phyloP scores from a whole-genome alignment of 2,329 filamentous ascomycete genomes.

The Decorospora gaudefroyi region DNA sequence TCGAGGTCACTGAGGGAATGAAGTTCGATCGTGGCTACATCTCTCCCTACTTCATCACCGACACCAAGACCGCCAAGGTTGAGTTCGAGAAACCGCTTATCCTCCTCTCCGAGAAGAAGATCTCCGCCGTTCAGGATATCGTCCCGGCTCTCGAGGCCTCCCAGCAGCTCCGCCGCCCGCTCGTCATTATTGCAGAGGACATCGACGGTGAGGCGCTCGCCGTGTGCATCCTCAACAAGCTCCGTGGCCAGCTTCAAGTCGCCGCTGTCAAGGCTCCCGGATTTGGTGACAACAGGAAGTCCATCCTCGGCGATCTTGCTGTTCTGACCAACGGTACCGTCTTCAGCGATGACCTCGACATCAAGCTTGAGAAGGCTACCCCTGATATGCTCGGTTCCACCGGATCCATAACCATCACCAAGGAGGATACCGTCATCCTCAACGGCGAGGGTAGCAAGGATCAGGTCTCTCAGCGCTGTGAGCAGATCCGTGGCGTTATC shows the following conservation, averaged over 20 bases:
- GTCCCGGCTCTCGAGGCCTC: constrained; percentile 97
- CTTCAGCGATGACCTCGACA: constrained; percentile 96
- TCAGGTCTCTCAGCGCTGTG: constrained; percentile 88
- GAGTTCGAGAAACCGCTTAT: constrained; percentile 99
- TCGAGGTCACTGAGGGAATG: constrained; percentile 99
- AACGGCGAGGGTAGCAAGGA: constrained; percentile 98
- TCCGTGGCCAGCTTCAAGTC: constrained; percentile 98
- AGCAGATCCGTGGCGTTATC: constrained; percentile 98
- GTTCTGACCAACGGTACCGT: constrained; percentile 96
- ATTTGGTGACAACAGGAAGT: constrained; percentile 99
- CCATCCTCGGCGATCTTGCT: constrained; percentile 94
- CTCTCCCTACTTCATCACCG: constrained; percentile 99
- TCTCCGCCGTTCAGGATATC: constrained; percentile 98
- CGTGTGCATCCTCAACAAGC: constrained; percentile 99
- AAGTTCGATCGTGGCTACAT: constrained; percentile 99
- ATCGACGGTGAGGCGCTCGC: constrained; percentile 98
- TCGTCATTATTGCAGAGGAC: constrained; percentile 98
- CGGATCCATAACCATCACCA: constrained; percentile 98
- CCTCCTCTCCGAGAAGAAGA: constrained; percentile 99
- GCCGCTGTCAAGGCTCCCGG: constrained; percentile 98
- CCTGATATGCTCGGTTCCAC: constrained; percentile 95
- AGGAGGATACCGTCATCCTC: constrained; percentile 98
- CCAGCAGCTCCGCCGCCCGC: constrained; percentile 89
- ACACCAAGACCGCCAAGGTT: constrained; percentile 97
- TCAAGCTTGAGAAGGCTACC: constrained; percentile 98